A percentile compares a stretch with the other conserved stretches of the same genome.
phyloP scores from a whole-genome alignment of 345 rosid species.

The Citrus inodora region DNA sequence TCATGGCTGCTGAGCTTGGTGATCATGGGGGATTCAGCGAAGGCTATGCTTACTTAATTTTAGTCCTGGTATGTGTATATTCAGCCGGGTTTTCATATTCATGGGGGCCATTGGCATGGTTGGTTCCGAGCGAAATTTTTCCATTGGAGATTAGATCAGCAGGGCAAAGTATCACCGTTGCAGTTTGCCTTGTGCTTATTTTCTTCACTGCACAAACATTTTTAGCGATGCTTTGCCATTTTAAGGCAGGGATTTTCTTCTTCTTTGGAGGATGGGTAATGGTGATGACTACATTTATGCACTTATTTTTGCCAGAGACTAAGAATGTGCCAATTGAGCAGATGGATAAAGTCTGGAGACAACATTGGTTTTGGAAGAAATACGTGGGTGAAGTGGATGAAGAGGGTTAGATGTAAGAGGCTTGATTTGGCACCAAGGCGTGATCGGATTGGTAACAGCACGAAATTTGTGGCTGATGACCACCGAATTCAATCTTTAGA shows the following conservation, averaged over 20 bases:
- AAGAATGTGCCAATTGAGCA: background rate
- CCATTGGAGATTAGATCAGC: slow-evolving; percentile 36
- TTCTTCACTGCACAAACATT: slow-evolving; percentile 50
- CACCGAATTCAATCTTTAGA: too few species aligned
- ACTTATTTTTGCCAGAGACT: slow-evolving; percentile 35
- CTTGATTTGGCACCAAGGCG: accelerated
- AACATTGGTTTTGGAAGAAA: slow-evolving; percentile 6
- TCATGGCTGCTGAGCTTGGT: background rate
- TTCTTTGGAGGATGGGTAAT: slow-evolving; percentile 42
- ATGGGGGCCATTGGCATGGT: too few species aligned
- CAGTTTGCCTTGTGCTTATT: too few species aligned
- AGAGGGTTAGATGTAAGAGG: too few species aligned
- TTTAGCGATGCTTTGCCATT: slow-evolving; percentile 47
- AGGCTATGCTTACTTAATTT: background rate
- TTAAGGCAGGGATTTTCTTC: slow-evolving; percentile 51
- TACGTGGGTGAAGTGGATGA: too few species aligned
- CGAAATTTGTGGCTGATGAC: too few species aligned
- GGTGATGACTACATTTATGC: slow-evolving; percentile 40
- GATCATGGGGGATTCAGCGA: background rate
- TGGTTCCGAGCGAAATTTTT: too few species aligned
- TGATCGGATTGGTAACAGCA: too few species aligned
- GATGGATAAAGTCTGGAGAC: background rate
- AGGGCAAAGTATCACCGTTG: slow-evolving; percentile 26
- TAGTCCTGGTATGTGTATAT: slow-evolving; percentile 30
- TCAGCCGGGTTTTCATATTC: slow-evolving; percentile 63